Conservation (phyloP, 106 monocot genomes). For the Platanthera guangdongensis region DNA sequence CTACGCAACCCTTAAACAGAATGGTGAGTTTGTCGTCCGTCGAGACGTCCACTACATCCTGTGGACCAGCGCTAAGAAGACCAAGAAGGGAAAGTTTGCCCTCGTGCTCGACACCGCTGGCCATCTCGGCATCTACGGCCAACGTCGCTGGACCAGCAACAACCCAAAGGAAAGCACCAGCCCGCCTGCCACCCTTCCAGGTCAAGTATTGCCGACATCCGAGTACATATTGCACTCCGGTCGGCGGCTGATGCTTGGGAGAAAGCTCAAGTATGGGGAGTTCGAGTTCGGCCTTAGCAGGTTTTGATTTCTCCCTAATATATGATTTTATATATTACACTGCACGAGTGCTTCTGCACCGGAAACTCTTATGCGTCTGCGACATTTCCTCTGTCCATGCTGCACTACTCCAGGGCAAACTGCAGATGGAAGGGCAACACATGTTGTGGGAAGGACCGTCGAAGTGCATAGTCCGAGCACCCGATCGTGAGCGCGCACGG, state of each 20-base stretch:
- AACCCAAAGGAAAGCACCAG: slow-evolving; percentile 9
- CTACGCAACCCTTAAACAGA: slow-evolving; percentile 23
- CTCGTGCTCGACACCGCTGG: slow-evolving; percentile 24
- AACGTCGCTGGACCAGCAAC: slow-evolving; percentile 16
- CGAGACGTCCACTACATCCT: slow-evolving; percentile 22
- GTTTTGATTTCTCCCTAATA: slow-evolving; percentile 2
- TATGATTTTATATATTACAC: too few species aligned
- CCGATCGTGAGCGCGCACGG: too few species aligned
- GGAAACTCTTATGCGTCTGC: too few species aligned
- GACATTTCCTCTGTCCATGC: too few species aligned
- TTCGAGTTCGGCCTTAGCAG: slow-evolving; percentile 10
- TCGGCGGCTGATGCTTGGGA: neutral
- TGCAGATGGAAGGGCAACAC: too few species aligned
- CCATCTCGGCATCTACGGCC: slow-evolving; percentile 15
- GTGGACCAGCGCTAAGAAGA: slow-evolving; percentile 16
- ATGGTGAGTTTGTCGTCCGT: slow-evolving; percentile 27
- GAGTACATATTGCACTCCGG: slow-evolving; percentile 22
- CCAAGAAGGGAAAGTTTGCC: slow-evolving; percentile 29
- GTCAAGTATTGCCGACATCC: neutral
- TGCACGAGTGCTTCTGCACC: too few species aligned
- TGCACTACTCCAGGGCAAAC: too few species aligned
- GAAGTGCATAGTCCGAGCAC: too few species aligned
- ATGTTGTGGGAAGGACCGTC: too few species aligned
- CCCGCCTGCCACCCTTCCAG: too few species aligned
- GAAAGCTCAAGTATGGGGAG: slow-evolving; percentile 14